Base-by-base conservation (phyloP, 306 rosid genomes). In the Luffa acutangula region DNA sequence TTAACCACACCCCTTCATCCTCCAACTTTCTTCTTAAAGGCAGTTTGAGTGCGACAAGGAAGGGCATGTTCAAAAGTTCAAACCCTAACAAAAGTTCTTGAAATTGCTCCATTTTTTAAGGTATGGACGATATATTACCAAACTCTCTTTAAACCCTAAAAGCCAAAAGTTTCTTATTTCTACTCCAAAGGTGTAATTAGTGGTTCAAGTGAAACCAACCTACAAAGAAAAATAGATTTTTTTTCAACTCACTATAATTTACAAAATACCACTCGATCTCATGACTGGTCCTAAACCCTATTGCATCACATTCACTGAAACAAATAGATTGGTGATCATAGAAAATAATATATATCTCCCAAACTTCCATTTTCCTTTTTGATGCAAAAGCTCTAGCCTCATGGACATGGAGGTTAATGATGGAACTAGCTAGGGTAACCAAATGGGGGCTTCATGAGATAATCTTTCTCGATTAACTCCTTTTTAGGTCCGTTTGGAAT, bases 191-290 rank as follows among this genome's bases (percentile, higher is more conserved):
- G 20, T 1, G 79, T 34, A 31, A 46, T 77, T 33, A 88, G 85
- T 36, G 79, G 67, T 57, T 83, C 57, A 6, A 87, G 91, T 85
- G 84, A 76, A 41, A 82, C 83, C 3, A 89, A 85, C 51, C 90
- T 89, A 42, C 89, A 88, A 60, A 87, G 76, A 79, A 87, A 18
- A 54, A 91, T 83, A 4, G 80, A 77, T n/a, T n/a, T 83, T 87
- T 90, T 36, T 31, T 3, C 43, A 76, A 73, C 53, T 89, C 87
- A 34, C 9, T 79, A 57, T 84, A 87, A 41, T 87, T 91, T 64
- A 82, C 73, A 64, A 83, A 87, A 59, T 85, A 79, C 25, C 96
- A 90, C 82, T 91, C 96, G 75, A 87, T 79, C 83, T 91, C 91
- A 63, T 82, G 57, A 37, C 91, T 80, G 10, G 87, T 80, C 67